Evolutionary conservation across 495 filamentous ascomycete genomes (phyloP).

Genomic region (Thozetella sp.): DNA sequence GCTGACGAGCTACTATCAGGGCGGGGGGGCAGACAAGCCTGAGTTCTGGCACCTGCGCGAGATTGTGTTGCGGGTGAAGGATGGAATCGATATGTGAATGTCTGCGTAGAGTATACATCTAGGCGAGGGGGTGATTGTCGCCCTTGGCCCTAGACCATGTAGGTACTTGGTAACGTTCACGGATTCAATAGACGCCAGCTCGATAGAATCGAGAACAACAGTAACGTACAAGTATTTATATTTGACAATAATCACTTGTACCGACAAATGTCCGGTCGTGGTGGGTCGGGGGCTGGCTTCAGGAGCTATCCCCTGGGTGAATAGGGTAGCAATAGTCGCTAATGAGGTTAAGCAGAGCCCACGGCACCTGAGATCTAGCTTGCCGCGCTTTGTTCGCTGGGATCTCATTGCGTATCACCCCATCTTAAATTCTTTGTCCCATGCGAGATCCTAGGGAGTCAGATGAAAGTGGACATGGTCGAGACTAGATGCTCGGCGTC

Average conservation of each 20-base stretch:
- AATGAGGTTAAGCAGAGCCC: neutral
- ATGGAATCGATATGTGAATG: constrained; percentile 34
- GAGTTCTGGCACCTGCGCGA: constrained; percentile 30
- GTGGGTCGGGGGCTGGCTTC: constrained; percentile 33
- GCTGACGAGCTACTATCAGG: constrained; percentile 43
- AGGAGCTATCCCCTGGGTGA: constrained; percentile 17
- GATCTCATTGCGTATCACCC: no score
- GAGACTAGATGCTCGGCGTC: no score
- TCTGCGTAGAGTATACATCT: no score
- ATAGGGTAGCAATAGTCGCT: neutral
- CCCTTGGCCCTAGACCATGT: no score
- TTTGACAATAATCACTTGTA: constrained; percentile 26
- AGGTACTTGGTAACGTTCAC: neutral
- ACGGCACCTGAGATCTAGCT: no score
- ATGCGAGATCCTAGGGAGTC: no score
- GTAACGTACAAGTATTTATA: constrained; percentile 33
- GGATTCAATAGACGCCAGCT: constrained; percentile 35
- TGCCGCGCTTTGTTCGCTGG: no score
- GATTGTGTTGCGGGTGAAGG: constrained; percentile 38
- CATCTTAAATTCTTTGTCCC: no score
- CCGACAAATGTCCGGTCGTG: constrained; percentile 33
- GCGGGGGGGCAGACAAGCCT: constrained; percentile 26
- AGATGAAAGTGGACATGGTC: no score
- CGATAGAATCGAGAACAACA: constrained; percentile 27
- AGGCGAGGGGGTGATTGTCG: no score